A percentile compares a stretch with the other conserved stretches of the same genome.
Evolutionary conservation across 2,329 filamentous ascomycete genomes (phyloP).

Genomic region (Beauveria varroae): DNA sequence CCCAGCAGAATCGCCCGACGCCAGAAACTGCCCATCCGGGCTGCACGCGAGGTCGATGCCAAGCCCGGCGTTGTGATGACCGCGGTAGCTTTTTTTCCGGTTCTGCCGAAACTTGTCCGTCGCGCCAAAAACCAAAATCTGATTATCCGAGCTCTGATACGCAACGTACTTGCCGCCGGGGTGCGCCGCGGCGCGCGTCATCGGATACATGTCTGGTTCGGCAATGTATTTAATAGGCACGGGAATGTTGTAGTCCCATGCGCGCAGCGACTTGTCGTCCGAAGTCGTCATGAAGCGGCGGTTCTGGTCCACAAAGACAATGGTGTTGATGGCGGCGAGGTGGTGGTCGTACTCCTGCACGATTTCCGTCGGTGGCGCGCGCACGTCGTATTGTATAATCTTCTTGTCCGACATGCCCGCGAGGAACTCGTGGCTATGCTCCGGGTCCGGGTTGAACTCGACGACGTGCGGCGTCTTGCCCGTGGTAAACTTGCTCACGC

Average conservation of each 20-base stretch:
- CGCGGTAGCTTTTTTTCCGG: conserved; percentile 90
- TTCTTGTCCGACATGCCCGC: conserved; percentile 98
- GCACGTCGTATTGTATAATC: conserved; percentile 92
- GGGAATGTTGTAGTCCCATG: conserved; percentile 98
- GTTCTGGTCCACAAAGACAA: conserved; percentile 91
- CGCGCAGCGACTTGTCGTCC: conserved; percentile 90
- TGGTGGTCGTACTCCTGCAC: conserved; percentile 99
- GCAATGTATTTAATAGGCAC: conserved; percentile 98
- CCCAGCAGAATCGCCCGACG: conserved; percentile 78
- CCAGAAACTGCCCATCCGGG: conserved; percentile 87
- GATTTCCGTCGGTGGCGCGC: conserved; percentile 61
- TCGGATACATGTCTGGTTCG: conserved; percentile 95
- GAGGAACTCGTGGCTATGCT: conserved; percentile 80
- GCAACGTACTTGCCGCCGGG: conserved; percentile 91
- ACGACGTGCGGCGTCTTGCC: conserved; percentile 94
- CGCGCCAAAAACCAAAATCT: conserved; percentile 90
- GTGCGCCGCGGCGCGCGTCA: conserved; percentile 78
- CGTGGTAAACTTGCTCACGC: conserved; percentile 80
- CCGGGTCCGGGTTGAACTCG: conserved; percentile 77
- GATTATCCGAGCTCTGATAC: conserved; percentile 90
- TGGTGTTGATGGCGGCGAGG: conserved; percentile 93
- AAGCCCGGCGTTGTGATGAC: conserved; percentile 92
- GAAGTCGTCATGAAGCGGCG: conserved; percentile 96
- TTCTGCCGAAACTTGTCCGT: conserved; percentile 97
- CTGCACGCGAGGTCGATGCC: conserved; percentile 83